Percentiles rank a stretch among this genome's conserved stretches.
These are phyloP conservation scores for Fraxinus quadrangulata DNA, from an alignment of 257 asterid species.

Conservation along the genomic window DNA sequence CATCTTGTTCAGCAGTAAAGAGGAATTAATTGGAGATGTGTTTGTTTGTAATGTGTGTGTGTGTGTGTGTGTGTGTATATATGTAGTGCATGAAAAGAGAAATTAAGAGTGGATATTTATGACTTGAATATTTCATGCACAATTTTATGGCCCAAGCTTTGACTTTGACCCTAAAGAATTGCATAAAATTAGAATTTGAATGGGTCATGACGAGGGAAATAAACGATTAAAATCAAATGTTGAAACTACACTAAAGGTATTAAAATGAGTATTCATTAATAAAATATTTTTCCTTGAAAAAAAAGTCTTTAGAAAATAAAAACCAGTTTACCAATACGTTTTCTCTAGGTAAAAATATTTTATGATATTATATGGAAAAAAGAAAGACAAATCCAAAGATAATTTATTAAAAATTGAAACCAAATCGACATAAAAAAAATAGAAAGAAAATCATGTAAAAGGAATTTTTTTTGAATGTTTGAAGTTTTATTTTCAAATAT, in stretches of 20 bases:
- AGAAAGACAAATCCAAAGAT: too few relatives aligned
- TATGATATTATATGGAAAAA: background rate
- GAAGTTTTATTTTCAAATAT: too few relatives aligned
- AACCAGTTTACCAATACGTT: background rate
- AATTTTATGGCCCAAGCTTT: constrained; percentile 18
- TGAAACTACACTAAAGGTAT: too few relatives aligned
- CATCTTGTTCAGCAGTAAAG: constrained; percentile 16
- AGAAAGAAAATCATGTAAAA: background rate
- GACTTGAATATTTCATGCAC: constrained; percentile 14
- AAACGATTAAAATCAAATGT: background rate
- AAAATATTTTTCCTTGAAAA: too few relatives aligned
- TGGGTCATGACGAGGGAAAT: constrained; percentile 23
- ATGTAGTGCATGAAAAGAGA: constrained; percentile 15
- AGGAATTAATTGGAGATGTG: background rate
- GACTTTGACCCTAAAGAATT: constrained; percentile 34
- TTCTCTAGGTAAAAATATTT: too few relatives aligned
- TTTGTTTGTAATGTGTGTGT: background rate
- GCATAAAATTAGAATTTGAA: constrained; percentile 26
- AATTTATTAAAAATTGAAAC: too few relatives aligned
- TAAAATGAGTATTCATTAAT: too few relatives aligned
- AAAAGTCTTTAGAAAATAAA: too few relatives aligned
- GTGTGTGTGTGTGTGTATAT: background rate
- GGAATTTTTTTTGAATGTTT: too few relatives aligned
- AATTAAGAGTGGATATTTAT: background rate
- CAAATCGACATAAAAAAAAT: background rate